Percentiles rank a stretch among this genome's conserved stretches.
Conservation (phyloP, 208 protist species). For the Acanthamoeba healyi region DNA sequence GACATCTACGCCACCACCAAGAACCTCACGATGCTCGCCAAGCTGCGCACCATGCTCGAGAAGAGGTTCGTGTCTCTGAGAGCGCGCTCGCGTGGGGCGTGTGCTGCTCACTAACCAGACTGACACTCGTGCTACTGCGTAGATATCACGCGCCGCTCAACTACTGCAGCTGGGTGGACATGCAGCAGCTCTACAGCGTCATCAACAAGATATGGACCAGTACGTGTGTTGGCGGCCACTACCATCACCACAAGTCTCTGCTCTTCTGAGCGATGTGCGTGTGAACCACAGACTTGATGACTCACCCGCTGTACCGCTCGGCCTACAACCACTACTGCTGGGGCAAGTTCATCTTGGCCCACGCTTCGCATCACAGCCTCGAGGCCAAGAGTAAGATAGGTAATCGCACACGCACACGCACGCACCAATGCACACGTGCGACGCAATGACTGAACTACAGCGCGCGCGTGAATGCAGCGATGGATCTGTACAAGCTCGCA, state of each 20-base stretch:
- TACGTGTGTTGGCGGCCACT: background rate
- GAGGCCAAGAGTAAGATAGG: background rate
- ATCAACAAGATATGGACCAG: constrained; percentile 56
- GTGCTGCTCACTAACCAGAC: no score
- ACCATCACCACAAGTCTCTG: no score
- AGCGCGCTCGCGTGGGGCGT: no score
- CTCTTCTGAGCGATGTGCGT: no score
- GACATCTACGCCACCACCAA: constrained; percentile 47
- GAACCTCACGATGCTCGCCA: constrained; percentile 35
- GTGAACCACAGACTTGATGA: background rate
- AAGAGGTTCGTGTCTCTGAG: constrained; percentile 3
- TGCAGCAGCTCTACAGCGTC: background rate
- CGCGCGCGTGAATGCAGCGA: background rate
- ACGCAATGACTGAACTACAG: no score
- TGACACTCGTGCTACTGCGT: no score
- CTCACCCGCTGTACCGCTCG: background rate
- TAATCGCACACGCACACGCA: background rate
- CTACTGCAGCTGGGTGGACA: background rate
- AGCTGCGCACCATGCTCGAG: background rate
- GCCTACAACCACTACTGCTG: constrained; percentile 13
- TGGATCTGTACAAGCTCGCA: constrained; percentile 18
- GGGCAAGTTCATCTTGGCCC: background rate
- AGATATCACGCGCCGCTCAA: constrained; percentile 29
- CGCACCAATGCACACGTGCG: background rate
- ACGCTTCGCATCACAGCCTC: background rate